These are phyloP conservation scores for Leishmania lainsoni DNA, from an alignment of 208 protist species.

Conservation along the genomic window DNA sequence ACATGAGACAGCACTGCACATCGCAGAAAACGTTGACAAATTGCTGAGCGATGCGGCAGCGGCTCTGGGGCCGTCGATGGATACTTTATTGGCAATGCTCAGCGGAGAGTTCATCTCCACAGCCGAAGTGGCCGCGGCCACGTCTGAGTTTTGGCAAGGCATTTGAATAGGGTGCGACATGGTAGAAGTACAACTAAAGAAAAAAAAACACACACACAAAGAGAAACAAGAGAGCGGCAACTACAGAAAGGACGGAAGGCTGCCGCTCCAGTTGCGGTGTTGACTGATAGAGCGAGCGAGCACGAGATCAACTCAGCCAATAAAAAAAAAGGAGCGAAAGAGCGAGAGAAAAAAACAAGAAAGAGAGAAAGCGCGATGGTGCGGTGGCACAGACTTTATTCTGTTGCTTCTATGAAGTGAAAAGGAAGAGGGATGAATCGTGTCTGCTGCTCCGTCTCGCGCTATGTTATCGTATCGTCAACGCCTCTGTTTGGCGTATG, in stretches of 20 bases:
- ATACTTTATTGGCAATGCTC: background rate
- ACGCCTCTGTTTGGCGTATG: background rate
- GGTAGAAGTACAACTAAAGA: background rate
- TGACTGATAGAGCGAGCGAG: background rate
- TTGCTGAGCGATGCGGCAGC: background rate
- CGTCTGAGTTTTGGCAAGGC: background rate
- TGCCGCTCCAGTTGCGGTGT: background rate
- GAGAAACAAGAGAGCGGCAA: background rate
- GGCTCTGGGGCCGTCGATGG: no score
- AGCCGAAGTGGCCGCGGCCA: background rate
- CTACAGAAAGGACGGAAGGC: no score
- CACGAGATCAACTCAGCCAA: background rate
- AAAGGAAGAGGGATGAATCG: no score
- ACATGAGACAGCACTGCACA: background rate
- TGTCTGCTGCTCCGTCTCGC: no score
- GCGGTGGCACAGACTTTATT: background rate
- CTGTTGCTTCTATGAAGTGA: no score
- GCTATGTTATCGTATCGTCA: background rate
- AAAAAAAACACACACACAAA: background rate
- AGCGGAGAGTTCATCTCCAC: background rate
- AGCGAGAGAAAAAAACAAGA: constrained; percentile 3
- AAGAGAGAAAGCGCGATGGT: background rate
- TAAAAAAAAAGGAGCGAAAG: constrained; percentile 5
- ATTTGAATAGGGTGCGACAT: background rate
- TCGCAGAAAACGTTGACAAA: background rate